Evolutionary conservation across 2,329 filamentous ascomycete genomes (phyloP), one percentile per base, ranked within the genome.

Genomic region (Lachnellula willkommii): DNA sequence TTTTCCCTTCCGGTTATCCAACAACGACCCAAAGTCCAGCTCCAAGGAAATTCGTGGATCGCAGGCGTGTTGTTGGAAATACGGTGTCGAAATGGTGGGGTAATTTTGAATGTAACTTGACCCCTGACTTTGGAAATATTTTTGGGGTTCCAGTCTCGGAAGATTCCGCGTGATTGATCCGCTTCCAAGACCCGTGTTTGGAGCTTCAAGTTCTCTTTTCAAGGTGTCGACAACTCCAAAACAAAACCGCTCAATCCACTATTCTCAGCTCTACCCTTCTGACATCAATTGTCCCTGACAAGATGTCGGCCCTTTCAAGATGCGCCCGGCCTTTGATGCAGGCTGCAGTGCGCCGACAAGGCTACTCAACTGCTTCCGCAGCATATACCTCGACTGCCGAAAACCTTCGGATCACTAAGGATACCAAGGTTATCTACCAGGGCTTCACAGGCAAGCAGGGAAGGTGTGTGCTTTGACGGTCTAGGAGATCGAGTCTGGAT

Each of bases 381-480:
- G 83, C 83, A 61, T 93, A 93, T 73, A 75, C 85, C 66, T 74
- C 82, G 69, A 93, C 89, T 57, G 79, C 87, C 72, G 78, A 87
- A 70, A 97, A 97, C 81, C 84, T 97, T 70, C 88, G 90, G 77
- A 92, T 97, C 80, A 96, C 91, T 76, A 72, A 79, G 73, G 87
- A 96, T 66, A 99, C 94, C 68, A 95, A 94, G 79, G 90, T 99
- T 66, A 79, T 97, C 70, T 97, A 84, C 80, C 94, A 99, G 79
- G 94, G 94, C 66, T 97, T 97, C 76, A 97, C 93, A 55, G 93
- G 93, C 73, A 94, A 90, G 81, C 91, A 95, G 82, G 90, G 90
- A 87, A 93, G 88, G 88, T 91, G 75, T 77, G 87, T 86, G 53
- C 46, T 50, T 49, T n/a, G 22, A 35, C 12, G 32, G n/a, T 24